Base-by-base conservation (phyloP, 768 basidiomycete species). In the Lactarius pseudohatsudake region DNA sequence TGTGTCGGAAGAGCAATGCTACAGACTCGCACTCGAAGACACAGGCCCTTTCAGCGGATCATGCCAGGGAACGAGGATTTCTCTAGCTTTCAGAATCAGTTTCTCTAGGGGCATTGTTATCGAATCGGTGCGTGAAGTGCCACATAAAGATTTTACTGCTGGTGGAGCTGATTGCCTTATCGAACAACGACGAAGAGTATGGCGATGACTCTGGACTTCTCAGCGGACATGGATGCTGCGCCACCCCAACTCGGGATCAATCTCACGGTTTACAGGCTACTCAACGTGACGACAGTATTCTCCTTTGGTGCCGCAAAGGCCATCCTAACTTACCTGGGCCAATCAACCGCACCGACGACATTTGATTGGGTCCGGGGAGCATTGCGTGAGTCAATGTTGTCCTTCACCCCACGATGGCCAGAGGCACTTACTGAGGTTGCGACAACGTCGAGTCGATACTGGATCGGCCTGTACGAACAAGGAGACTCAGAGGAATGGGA, bases 341-440 rank as follows among this genome's bases (percentile, higher is more conserved):
- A 13, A 8, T 40, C 65, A 18, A 13, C 9, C 55, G n/a, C 36
- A 18, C 55, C 55, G 20, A 61, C 59, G 36, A 61, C 59, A 8
- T 18, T 65, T n/a, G 65, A 66, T 34, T 66, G 56, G 65, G 9
- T 53, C 40, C 7, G 16, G 7, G 65, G 65, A 20, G 4, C 34
- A 2, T 1, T 61, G 1, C 1, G 65, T 66, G 56, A 66, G 56
- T 56, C 10, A 1, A n/a, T 40, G n/a, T 56, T 30, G 16, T 20
- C 38, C 13, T 15, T 57, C 5, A 4, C n/a, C 11, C 30, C 30
- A 26, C 11, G 4, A 15, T 4, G 1, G 2, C 28, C 4, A 30
- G 15, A 18, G 28, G 16, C 4, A 20, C 18, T 22, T 38, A 58
- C 45, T 40, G 34, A 43, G 28, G 28, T 32, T 30, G 16, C 16